Evolutionary conservation across 2,329 filamentous ascomycete genomes (phyloP).

Genomic region (Biscogniauxia mediterranea): DNA sequence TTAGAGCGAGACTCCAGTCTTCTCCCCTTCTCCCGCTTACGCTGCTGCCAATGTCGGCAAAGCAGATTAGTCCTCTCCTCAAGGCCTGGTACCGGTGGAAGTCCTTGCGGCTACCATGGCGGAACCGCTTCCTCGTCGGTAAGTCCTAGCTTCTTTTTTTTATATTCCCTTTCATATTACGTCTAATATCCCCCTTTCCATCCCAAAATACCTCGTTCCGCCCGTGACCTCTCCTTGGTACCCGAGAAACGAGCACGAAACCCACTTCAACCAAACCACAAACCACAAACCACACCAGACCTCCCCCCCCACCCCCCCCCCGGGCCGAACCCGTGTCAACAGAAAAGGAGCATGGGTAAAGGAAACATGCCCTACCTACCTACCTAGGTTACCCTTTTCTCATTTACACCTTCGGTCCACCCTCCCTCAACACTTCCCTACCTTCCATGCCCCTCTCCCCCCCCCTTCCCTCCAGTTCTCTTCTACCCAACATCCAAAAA

Average conservation of each 20-base stretch:
- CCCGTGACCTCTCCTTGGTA: background rate
- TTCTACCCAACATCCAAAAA: no score
- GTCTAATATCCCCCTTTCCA: background rate
- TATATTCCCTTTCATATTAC: background rate
- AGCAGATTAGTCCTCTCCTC: conserved; percentile 37
- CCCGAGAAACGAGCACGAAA: background rate
- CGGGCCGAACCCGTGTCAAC: no score
- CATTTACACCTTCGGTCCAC: no score
- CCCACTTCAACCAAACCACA: background rate
- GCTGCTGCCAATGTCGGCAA: conserved; percentile 33
- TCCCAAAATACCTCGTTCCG: conserved; percentile 2
- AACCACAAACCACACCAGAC: no score
- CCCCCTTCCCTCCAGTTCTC: background rate
- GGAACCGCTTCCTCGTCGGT: conserved; percentile 62
- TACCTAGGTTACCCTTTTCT: no score
- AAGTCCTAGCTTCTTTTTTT: conserved; percentile 23
- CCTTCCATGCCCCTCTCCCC: no score
- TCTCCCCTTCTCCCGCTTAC: background rate
- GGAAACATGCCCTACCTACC: no score
- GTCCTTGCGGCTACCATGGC: conserved; percentile 60
- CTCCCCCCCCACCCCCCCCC: no score
- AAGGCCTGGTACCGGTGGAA: conserved; percentile 62
- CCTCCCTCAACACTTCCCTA: no score
- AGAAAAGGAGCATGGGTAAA: no score
- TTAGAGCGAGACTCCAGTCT: no score